A percentile compares a stretch with the other conserved stretches of the same genome.
These are phyloP conservation scores for Plantago ovata DNA, from an alignment of 257 asterid genomes.

Conservation along the genomic window DNA sequence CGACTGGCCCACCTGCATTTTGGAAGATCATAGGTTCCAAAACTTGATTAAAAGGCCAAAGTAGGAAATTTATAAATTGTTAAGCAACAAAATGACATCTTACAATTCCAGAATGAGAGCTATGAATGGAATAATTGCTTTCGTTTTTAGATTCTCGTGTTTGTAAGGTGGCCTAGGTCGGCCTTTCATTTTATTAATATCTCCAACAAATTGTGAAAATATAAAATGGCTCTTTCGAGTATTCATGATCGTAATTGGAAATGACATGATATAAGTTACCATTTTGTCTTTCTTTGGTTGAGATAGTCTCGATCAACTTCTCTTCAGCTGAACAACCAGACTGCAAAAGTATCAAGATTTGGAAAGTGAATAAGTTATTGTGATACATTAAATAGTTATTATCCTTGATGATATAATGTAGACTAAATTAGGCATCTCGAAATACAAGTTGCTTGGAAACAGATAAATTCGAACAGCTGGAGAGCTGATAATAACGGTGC, in stretches of 20 bases:
- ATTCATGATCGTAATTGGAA: background rate
- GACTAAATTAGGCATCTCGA: background rate
- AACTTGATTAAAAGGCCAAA: conserved; percentile 3
- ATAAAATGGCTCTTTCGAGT: background rate
- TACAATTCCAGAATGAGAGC: background rate
- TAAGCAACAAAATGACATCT: background rate
- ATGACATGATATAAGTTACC: conserved; percentile 26
- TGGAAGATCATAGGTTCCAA: conserved; percentile 6
- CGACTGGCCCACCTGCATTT: conserved; percentile 29
- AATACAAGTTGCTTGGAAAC: no score
- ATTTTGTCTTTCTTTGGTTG: conserved; percentile 21
- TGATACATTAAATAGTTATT: background rate
- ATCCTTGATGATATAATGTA: background rate
- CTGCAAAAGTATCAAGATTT: conserved; percentile 18
- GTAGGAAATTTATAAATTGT: conserved; percentile 2
- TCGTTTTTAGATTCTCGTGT: background rate
- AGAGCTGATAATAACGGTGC: background rate
- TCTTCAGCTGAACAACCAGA: conserved; percentile 20
- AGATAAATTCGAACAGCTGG: background rate
- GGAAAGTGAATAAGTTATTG: background rate
- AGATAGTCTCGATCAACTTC: conserved; percentile 20
- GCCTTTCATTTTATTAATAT: background rate
- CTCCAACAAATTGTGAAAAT: background rate
- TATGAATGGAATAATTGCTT: conserved; percentile 1
- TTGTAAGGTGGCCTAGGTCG: background rate